A percentile compares a stretch with the other conserved stretches of the same genome.
phyloP scores from a whole-genome alignment of 345 rosid species.

The Eucalyptus sp. region DNA sequence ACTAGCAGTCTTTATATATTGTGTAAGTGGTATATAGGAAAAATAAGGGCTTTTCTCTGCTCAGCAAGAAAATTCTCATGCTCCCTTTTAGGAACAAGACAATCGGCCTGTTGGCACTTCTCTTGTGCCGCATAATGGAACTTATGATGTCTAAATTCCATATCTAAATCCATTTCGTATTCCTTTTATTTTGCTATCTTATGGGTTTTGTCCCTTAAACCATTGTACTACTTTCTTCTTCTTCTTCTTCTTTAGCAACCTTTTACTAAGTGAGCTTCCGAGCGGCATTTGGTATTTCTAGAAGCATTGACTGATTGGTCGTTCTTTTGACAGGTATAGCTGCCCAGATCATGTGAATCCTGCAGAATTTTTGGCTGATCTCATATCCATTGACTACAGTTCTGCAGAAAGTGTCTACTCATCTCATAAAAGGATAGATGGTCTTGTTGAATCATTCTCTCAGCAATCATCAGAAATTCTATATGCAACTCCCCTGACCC shows the following conservation, averaged over 20 bases:
- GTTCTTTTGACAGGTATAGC: slow-evolving; percentile 41
- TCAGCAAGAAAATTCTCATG: neutral
- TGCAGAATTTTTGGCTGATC: slow-evolving; percentile 98
- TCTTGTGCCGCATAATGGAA: neutral
- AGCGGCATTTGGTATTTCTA: neutral
- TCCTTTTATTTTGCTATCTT: neutral
- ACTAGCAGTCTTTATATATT: neutral
- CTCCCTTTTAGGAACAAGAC: neutral
- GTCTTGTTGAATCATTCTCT: slow-evolving; percentile 74
- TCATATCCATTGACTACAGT: slow-evolving; percentile 85
- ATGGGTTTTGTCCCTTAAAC: neutral
- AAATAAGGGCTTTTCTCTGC: neutral
- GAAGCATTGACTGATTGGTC: neutral
- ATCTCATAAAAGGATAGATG: slow-evolving; percentile 83
- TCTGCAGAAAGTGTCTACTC: slow-evolving; percentile 65
- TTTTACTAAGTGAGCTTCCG: neutral
- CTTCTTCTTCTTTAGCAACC: neutral
- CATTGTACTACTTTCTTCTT: neutral
- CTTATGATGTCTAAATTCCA: neutral
- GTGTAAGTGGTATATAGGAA: neutral
- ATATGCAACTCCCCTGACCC: slow-evolving; percentile 55
- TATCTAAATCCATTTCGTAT: neutral
- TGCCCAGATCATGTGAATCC: slow-evolving; percentile 93
- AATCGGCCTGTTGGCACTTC: neutral
- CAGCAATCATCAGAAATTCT: slow-evolving; percentile 41